These are phyloP conservation scores for Kodamaea leandrae DNA, from an alignment of 805 yeast genomes.

Conservation along the genomic window DNA sequence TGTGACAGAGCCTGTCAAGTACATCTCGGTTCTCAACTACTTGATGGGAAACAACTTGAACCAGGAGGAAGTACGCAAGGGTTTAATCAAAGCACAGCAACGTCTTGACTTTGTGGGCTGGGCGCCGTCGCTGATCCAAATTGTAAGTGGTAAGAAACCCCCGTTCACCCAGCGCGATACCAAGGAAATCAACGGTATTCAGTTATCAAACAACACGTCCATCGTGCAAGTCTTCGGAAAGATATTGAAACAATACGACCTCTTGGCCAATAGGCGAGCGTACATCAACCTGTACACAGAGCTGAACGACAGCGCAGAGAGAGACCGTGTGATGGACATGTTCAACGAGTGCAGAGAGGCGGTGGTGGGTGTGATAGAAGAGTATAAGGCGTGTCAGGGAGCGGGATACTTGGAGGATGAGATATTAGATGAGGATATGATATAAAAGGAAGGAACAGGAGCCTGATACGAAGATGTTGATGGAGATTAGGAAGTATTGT, in stretches of 20 bases:
- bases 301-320: slow-evolving; percentile 42
- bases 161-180: slow-evolving; percentile 49
- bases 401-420: slow-evolving; percentile 48
- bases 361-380: slow-evolving; percentile 44
- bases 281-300: slow-evolving; percentile 74
- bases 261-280: slow-evolving; percentile 75
- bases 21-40: slow-evolving; percentile 69
- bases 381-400: slow-evolving; percentile 43
- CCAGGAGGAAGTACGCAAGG: slow-evolving; percentile 70
- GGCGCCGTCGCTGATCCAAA: slow-evolving; percentile 75
- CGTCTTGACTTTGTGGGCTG: slow-evolving; percentile 80
- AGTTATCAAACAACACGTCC: slow-evolving; percentile 80
- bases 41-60: slow-evolving; percentile 60
- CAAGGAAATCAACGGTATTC: slow-evolving; percentile 61
- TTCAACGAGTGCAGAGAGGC: slow-evolving; percentile 50
- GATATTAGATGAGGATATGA: slow-evolving; percentile 30
- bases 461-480: no score
- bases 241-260: slow-evolving; percentile 74
- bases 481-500: no score
- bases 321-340: slow-evolving; percentile 45
- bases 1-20: slow-evolving; percentile 42
- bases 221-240: slow-evolving; percentile 64
- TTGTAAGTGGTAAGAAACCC: slow-evolving; percentile 73
- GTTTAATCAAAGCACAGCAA: slow-evolving; percentile 58
- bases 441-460: no score